These are phyloP conservation scores for Saitoella complicata DNA, from an alignment of 805 yeast species.

Conservation along the genomic window DNA sequence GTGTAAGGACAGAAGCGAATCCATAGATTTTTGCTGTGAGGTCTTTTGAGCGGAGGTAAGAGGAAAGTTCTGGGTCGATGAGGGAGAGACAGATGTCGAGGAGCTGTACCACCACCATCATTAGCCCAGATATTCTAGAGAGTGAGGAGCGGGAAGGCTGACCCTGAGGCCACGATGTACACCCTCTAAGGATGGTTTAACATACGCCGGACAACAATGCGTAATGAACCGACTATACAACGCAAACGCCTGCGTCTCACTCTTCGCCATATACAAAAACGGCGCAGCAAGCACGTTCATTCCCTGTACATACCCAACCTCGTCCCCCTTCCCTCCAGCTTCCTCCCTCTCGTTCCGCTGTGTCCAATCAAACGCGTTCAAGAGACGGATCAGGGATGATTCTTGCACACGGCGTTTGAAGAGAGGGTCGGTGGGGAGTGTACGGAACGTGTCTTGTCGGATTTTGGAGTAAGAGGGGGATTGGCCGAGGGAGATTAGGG, in stretches of 20 bases:
- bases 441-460: conserved; percentile 71
- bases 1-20: conserved; percentile 54
- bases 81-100: conserved; percentile 58
- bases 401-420: conserved; percentile 59
- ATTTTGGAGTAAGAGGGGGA: conserved; percentile 51
- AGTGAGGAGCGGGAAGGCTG: not conserved
- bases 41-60: conserved; percentile 42
- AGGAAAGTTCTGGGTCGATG: conserved; percentile 56
- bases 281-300: conserved; percentile 81
- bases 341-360: conserved; percentile 6
- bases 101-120: conserved; percentile 22
- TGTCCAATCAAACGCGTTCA: conserved; percentile 50
- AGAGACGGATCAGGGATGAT: conserved; percentile 45
- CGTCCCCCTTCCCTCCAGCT: conserved; percentile 3
- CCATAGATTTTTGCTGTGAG: conserved; percentile 78
- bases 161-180: conserved; percentile 50
- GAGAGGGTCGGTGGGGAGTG: conserved; percentile 54
- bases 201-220: conserved; percentile 57
- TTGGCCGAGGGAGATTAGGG: conserved; percentile 39
- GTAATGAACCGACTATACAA: conserved; percentile 47
- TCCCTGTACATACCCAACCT: conserved; percentile 62
- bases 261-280: conserved; percentile 51
- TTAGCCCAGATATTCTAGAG: too few species aligned
- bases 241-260: conserved; percentile 77
- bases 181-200: conserved; percentile 62